Base-by-base conservation (phyloP, 2,329 filamentous ascomycete genomes). In the Colletotrichum phormii region DNA sequence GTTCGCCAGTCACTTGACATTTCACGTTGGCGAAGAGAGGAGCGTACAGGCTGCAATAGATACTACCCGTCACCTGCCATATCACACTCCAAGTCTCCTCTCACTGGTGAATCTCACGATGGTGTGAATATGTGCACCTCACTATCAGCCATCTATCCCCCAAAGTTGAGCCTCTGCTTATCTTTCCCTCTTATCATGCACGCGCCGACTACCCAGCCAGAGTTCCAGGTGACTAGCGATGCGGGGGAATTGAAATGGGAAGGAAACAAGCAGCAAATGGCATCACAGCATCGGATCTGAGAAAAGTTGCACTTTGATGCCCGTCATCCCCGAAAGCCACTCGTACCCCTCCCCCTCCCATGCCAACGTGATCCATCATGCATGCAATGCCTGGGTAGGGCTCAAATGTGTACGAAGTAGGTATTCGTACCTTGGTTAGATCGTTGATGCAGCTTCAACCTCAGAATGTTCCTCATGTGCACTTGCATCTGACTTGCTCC, bases 361-460 rank as follows among this genome's bases (percentile, higher is more conserved):
- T 5, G 26, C 15, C 33, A 72, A 72, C 58, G 59, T 72, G 69
- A 72, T 72, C 69, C 35, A 29, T n/a, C 53, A 33, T 69, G 69
- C 69, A 72, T 72, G 69, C 69, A 68, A 61, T 24, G 64, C 49
- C 22, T 62, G 3, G 35, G 13, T 35, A 49, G n/a, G 49, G n/a
- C 37, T 42, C 37, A 42, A 42, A 18, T 42, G 13, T 42, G 37
- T 13, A 42, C 6, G 37, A 42, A 7, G 6, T 42, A 42, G 13
- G 13, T 42, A 42, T 18, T 18, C 37, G 37, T 18, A 13, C 37
- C 18, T 42, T 42, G 37, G 15, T 13, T 7, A 42, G 46, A 24
- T 7, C 35, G 11, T 5, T 29, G 8, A 31, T 11, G 42, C 42
- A 46, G 35, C 9, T 15, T 24, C 35, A 24, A 24, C 24, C 7